A percentile compares a stretch with the other conserved stretches of the same genome.
These are phyloP conservation scores for Rubia balearica DNA, from an alignment of 305 asterid genomes.

Conservation along the genomic window DNA sequence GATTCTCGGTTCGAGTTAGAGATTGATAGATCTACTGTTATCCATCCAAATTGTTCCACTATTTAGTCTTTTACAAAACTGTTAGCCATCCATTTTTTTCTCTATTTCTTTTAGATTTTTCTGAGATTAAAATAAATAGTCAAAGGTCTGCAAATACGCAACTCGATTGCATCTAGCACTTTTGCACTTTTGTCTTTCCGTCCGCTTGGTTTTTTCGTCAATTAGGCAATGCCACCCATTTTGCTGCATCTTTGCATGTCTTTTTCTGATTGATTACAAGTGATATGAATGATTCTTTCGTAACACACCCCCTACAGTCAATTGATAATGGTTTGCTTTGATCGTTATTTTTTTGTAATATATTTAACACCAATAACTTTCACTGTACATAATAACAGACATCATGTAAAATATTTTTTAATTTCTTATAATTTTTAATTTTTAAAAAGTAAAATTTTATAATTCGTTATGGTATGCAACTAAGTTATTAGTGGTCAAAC, in stretches of 20 bases:
- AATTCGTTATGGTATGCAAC: too few species aligned
- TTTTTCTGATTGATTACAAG: neutral
- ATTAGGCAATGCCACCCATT: neutral
- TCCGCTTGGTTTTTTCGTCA: neutral
- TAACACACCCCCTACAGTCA: too few species aligned
- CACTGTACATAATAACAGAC: too few species aligned
- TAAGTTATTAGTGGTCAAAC: too few species aligned
- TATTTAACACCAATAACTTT: too few species aligned
- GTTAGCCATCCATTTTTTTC: neutral
- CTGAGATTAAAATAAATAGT: neutral
- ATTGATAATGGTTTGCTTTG: too few species aligned
- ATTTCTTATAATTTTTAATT: too few species aligned
- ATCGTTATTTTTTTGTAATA: too few species aligned
- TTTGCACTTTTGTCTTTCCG: constrained; percentile 8
- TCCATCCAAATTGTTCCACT: constrained; percentile 8
- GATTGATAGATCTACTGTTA: too few species aligned
- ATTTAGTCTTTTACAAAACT: neutral
- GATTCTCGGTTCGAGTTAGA: too few species aligned
- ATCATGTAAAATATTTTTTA: too few species aligned
- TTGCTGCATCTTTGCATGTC: neutral
- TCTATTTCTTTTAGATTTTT: neutral
- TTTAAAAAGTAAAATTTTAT: too few species aligned
- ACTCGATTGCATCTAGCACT: neutral
- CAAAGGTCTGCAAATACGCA: neutral
- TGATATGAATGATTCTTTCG: neutral